These are phyloP conservation scores for Chondrus crispus DNA, from an alignment of 23 red algal genomes.

Conservation along the genomic window DNA sequence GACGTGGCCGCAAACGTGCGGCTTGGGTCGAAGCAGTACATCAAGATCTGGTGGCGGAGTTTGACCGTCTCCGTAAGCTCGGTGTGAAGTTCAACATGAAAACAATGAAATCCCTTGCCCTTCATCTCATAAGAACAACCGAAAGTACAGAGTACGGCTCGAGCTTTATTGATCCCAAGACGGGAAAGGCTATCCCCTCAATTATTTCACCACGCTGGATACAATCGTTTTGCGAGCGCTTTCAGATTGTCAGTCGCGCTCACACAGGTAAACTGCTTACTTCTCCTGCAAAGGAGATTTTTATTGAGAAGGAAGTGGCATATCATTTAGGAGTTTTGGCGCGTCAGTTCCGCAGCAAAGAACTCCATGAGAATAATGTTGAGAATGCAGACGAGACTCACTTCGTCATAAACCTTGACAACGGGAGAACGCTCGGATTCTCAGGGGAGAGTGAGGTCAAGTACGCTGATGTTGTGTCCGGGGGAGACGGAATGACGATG, in stretches of 20 bases:
- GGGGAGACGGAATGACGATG: not conserved
- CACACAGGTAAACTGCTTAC: slow-evolving; percentile 7
- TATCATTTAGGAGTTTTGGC: not conserved
- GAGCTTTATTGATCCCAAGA: not conserved
- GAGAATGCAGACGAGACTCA: slow-evolving; percentile 1
- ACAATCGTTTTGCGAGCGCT: not conserved
- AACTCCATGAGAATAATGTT: not conserved
- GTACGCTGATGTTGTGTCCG: not conserved
- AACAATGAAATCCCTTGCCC: not conserved
- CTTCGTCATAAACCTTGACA: slow-evolving; percentile 22
- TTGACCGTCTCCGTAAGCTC: not conserved
- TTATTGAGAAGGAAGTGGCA: not conserved
- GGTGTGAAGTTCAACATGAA: not conserved
- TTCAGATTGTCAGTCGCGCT: not conserved
- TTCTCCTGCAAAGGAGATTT: not conserved
- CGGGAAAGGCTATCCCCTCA: not conserved
- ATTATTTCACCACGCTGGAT: not conserved
- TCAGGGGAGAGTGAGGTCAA: not conserved
- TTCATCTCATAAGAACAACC: not conserved
- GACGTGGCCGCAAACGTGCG: too few relatives aligned
- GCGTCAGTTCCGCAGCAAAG: not conserved
- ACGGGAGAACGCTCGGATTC: not conserved
- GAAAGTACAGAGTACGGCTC: not conserved
- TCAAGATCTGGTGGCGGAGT: not conserved
- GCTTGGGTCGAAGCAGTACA: not conserved